A percentile compares a stretch with the other conserved stretches of the same genome.
phyloP scores from a whole-genome alignment of 2,329 filamentous ascomycete genomes.

The Nothopassalora personata region DNA sequence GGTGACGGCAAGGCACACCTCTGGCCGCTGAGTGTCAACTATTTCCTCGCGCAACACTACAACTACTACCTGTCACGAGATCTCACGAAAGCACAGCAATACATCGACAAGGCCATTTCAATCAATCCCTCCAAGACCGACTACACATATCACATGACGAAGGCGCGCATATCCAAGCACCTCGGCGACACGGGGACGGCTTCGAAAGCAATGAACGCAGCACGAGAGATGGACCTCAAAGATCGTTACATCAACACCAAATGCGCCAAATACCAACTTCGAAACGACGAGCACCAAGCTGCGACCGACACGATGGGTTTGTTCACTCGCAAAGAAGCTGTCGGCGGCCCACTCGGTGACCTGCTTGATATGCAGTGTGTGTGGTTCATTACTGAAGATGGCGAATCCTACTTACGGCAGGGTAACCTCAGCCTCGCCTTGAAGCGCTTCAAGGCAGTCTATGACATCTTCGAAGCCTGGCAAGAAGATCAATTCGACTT shows the following conservation, averaged over 20 bases:
- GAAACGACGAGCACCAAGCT: conserved; percentile 83
- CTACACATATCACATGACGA: conserved; percentile 89
- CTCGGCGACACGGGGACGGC: conserved; percentile 73
- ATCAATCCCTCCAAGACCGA: conserved; percentile 77
- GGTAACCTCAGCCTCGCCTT: conserved; percentile 78
- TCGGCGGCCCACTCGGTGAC: conserved; percentile 82
- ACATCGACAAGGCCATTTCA: conserved; percentile 77
- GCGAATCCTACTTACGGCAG: conserved; percentile 78
- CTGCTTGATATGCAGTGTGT: conserved; percentile 97
- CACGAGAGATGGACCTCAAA: conserved; percentile 76
- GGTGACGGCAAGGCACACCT: conserved; percentile 37
- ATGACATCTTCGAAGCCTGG: conserved; percentile 94
- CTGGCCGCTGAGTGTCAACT: conserved; percentile 75
- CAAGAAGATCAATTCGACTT: conserved; percentile 99
- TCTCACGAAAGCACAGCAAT: conserved; percentile 72
- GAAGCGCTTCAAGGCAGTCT: conserved; percentile 84
- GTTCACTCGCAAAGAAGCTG: conserved; percentile 87
- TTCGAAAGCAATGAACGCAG: conserved; percentile 80
- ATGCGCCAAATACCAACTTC: conserved; percentile 90
- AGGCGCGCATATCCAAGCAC: conserved; percentile 92
- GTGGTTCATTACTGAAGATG: conserved; percentile 95
- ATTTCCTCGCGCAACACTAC: conserved; percentile 95
- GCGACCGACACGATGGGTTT: conserved; percentile 84
- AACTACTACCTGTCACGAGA: conserved; percentile 86
- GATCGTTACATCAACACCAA: conserved; percentile 99